Base-by-base conservation (phyloP, 257 asterid species). In the Osmanthus fragrans region DNA sequence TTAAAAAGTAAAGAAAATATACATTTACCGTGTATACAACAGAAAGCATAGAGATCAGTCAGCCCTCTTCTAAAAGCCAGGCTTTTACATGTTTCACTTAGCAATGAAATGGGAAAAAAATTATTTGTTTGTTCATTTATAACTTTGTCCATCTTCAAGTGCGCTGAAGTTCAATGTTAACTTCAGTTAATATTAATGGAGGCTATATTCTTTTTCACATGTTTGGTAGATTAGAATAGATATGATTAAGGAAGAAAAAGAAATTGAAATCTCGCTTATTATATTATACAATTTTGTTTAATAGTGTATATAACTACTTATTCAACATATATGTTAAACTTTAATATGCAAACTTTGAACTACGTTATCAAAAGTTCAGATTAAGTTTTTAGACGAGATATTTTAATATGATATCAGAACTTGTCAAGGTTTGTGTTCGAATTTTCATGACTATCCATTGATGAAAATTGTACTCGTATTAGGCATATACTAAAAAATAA, bases 31-130 rank as follows among this genome's bases (percentile, higher is more conserved):
- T 56, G 25, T 56, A 56, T 56, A 56, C 65, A 18, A 66, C n/a
- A 40, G 56, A 34, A 81, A 25, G 7, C 18, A n/a, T 78, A 88
- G 84, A 84, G 80, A 85, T 67, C 66, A 49, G 54, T 60, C 60
- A 69, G 73, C n/a, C 21, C n/a, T 47, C 21, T 47, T 8, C 21
- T 16, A 15, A 47, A 15, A 47, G 21, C 58, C 21, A 47, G 56
- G 19, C 6, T 54, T 76, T 19, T 65, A 3, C 76, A 39, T 75
- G 81, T 74, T 79, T 80, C 58, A 78, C 73, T 72, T 73, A 16
- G 73, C 77, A 49, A 68, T 84, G n/a, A 25, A 70, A 16, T 47
- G 58, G 56, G 7, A 16, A 47, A 47, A 40, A 47, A 47, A 47
- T 47, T 15, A 47, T 47, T 47, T 47, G 7, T 47, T 15, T 47